Evolutionary conservation across 768 basidiomycete genomes (phyloP).

Genomic region (Lactarius trivialis): DNA sequence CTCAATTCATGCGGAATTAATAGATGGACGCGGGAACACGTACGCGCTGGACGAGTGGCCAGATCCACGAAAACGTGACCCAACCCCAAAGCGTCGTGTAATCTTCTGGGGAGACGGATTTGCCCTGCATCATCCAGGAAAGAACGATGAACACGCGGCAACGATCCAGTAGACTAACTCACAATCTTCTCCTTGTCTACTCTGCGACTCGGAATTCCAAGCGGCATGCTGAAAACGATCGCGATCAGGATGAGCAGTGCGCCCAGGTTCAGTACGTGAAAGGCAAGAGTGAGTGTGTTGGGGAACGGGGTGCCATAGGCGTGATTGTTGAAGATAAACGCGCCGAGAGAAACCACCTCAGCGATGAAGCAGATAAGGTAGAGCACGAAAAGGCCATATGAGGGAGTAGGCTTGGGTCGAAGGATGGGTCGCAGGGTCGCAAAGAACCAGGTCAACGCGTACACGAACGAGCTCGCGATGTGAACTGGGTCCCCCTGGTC

Average conservation of each 20-base stretch:
- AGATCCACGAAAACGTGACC: conserved; percentile 67
- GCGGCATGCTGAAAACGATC: conserved; percentile 55
- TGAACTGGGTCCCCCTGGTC: conserved; percentile 30
- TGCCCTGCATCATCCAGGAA: conserved; percentile 37
- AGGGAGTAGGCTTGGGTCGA: conserved; percentile 49
- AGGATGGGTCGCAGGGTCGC: conserved; percentile 49
- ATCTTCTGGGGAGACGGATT: conserved; percentile 62
- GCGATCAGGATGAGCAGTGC: conserved; percentile 38
- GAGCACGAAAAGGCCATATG: conserved; percentile 55
- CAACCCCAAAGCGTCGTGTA: conserved; percentile 67
- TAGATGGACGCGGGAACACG: conserved; percentile 14
- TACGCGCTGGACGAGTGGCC: conserved; percentile 52
- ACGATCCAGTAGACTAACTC: conserved; percentile 26
- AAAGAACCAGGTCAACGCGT: conserved; percentile 61
- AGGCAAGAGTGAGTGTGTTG: conserved; percentile 25
- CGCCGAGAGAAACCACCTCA: conserved; percentile 46
- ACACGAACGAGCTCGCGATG: conserved; percentile 39
- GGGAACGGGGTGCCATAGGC: conserved; percentile 42
- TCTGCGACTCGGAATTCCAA: conserved; percentile 51
- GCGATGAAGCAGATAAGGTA: conserved; percentile 45
- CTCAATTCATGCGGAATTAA: background rate
- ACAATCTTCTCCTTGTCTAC: conserved; percentile 58
- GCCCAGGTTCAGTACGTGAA: conserved; percentile 38
- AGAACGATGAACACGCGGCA: background rate
- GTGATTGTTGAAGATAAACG: conserved; percentile 44